Percentiles rank a stretch among this genome's conserved stretches.
Conservation (phyloP, 2,329 filamentous ascomycete species). For the Cladophialophora yegresii region DNA sequence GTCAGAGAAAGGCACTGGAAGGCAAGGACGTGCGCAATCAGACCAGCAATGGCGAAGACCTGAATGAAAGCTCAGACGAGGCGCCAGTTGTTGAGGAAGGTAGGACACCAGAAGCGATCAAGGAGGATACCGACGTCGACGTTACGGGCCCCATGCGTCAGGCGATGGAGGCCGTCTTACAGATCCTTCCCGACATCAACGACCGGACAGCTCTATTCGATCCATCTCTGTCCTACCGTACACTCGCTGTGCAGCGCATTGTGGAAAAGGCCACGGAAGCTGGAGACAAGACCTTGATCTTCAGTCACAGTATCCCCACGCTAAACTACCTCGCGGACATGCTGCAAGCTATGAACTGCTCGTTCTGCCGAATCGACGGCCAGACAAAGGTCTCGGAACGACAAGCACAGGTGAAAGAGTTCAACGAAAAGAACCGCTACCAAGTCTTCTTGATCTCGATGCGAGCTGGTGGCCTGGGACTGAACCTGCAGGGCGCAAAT, state of each 20-base stretch:
- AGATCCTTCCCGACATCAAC: conserved; percentile 34
- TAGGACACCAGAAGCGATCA: conserved; percentile 10
- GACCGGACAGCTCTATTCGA: conserved; percentile 44
- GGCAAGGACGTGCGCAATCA: conserved; percentile 30
- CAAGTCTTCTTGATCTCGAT: conserved; percentile 79
- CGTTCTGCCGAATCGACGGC: conserved; percentile 67
- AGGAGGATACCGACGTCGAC: conserved; percentile 18
- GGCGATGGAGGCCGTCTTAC: conserved; percentile 21
- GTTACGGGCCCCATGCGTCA: conserved; percentile 18
- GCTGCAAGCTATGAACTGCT: conserved; percentile 53
- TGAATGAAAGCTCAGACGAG: conserved; percentile 19
- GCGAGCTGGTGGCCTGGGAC: conserved; percentile 74
- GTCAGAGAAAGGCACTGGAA: conserved; percentile 20
- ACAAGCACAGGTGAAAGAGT: conserved; percentile 65
- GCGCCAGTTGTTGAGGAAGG: conserved; percentile 9
- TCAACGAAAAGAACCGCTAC: conserved; percentile 59
- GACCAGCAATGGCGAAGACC: not conserved
- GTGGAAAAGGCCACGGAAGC: conserved; percentile 62
- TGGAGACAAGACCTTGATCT: conserved; percentile 76
- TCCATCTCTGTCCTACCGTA: conserved; percentile 66
- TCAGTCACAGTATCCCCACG: conserved; percentile 71
- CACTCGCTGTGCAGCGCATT: conserved; percentile 67
- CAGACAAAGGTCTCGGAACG: conserved; percentile 58
- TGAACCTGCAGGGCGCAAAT: conserved; percentile 83
- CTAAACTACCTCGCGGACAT: conserved; percentile 68